Percentiles rank a stretch among this genome's conserved stretches.
Conservation (phyloP, 177 flowering plant genomes). For the Vitis hybrid region DNA sequence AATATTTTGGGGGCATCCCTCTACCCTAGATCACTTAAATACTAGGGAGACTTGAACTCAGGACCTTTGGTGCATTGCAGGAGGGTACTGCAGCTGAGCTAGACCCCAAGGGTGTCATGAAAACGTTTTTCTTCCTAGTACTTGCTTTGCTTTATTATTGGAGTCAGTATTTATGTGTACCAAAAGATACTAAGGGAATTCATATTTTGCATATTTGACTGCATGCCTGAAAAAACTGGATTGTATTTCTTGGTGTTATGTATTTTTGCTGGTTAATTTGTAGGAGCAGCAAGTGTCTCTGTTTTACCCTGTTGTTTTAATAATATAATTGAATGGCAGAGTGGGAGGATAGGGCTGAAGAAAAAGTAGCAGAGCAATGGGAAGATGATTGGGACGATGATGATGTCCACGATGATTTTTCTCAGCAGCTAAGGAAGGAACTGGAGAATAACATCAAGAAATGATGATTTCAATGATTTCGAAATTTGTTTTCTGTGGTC, state of each 20-base stretch:
- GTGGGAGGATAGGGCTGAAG: conserved; percentile 78
- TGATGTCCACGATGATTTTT: conserved; percentile 86
- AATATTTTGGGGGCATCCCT: no score
- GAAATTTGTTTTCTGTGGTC: neutral
- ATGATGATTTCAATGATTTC: conserved; percentile 24
- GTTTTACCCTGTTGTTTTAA: neutral
- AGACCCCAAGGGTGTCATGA: no score
- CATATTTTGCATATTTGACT: no score
- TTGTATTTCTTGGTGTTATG: neutral
- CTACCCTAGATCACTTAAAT: no score
- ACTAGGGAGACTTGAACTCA: no score
- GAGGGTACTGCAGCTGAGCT: no score
- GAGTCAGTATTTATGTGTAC: no score
- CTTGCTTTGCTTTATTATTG: no score
- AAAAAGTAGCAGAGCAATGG: conserved; percentile 75
- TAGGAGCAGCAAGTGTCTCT: conserved; percentile 10
- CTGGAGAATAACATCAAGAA: conserved; percentile 62
- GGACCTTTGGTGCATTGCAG: no score
- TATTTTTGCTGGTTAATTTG: conserved; percentile 4
- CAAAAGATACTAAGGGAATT: no score
- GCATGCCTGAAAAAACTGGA: no score
- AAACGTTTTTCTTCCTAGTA: no score
- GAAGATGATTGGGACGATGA: conserved; percentile 98
- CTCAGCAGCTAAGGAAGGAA: conserved; percentile 78
- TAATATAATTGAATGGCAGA: conserved; percentile 33